phyloP scores from a whole-genome alignment of 148 eudicot species.

The Silene conica region DNA sequence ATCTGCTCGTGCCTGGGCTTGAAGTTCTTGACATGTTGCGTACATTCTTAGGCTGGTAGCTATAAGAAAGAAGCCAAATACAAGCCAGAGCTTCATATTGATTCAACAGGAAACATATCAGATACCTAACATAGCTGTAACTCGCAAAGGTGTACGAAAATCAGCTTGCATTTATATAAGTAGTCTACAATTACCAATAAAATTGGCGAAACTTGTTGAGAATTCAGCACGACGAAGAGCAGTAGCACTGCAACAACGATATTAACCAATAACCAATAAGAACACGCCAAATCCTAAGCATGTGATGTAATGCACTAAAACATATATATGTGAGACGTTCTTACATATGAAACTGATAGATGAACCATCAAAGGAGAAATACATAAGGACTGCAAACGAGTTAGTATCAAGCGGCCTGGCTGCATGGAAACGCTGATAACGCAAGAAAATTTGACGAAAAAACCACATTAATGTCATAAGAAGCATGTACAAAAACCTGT shows the following conservation, averaged over 20 bases:
- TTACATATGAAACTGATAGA: conserved; percentile 10
- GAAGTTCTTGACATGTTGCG: conserved; percentile 95
- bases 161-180: not conserved
- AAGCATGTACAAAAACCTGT: not conserved
- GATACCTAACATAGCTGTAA: not conserved
- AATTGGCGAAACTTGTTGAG: conserved; percentile 88
- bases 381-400: conserved; percentile 83
- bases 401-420: conserved; percentile 73
- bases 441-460: conserved; percentile 7
- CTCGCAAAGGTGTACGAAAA: not conserved
- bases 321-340: not conserved
- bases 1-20: conserved; percentile 94
- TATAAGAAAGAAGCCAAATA: conserved; percentile 83
- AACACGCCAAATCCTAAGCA: too few species aligned
- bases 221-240: conserved; percentile 83
- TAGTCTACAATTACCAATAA: conserved; percentile 55
- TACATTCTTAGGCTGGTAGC: conserved; percentile 90
- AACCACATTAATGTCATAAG: not conserved
- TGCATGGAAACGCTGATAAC: conserved; percentile 74
- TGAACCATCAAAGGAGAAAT: too few species aligned
- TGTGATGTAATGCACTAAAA: not conserved
- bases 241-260: conserved; percentile 55
- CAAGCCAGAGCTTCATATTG: conserved; percentile 76
- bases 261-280: too few species aligned
- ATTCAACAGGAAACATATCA: conserved; percentile 7